These are phyloP conservation scores for Umbilicus rupestris DNA, from an alignment of 164 flowering plant genomes.

Conservation along the genomic window DNA sequence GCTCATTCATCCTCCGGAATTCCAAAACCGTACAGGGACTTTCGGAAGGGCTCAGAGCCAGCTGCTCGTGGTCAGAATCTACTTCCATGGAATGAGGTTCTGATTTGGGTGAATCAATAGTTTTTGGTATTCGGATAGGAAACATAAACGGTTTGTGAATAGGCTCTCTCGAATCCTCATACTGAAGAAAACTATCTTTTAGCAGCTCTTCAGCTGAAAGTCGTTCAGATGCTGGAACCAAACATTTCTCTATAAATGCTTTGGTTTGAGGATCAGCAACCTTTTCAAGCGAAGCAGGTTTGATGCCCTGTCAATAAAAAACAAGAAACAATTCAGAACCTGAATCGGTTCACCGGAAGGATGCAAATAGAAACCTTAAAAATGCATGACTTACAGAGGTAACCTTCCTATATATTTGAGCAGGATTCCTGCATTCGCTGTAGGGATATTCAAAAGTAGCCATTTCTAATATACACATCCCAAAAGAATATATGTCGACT, in stretches of 20 bases:
- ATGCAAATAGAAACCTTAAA: neutral
- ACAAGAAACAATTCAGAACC: neutral
- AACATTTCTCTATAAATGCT: slow-evolving; percentile 43
- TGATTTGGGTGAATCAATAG: slow-evolving; percentile 10
- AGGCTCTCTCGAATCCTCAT: slow-evolving; percentile 27
- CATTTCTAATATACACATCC: slow-evolving; percentile 52
- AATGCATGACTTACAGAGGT: slow-evolving; percentile 25
- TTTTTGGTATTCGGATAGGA: slow-evolving; percentile 16
- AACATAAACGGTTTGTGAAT: slow-evolving; percentile 19
- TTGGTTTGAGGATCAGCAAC: slow-evolving; percentile 31
- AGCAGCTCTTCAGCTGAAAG: slow-evolving; percentile 36
- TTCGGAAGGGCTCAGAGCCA: slow-evolving; percentile 17
- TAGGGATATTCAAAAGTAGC: slow-evolving; percentile 42
- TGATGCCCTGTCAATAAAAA: slow-evolving; percentile 28
- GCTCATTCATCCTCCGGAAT: slow-evolving; percentile 37
- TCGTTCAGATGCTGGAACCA: slow-evolving; percentile 36
- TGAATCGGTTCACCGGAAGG: neutral
- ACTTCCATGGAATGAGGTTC: slow-evolving; percentile 55
- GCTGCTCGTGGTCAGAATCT: slow-evolving; percentile 39
- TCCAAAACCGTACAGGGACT: slow-evolving; percentile 34
- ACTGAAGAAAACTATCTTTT: slow-evolving; percentile 29
- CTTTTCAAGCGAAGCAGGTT: slow-evolving; percentile 36
- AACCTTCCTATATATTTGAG: slow-evolving; percentile 50
- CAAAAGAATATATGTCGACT: slow-evolving; percentile 47
- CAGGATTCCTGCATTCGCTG: slow-evolving; percentile 41